Base-by-base conservation (phyloP, 2,329 filamentous ascomycete genomes). In the Westerdykella ornata region DNA sequence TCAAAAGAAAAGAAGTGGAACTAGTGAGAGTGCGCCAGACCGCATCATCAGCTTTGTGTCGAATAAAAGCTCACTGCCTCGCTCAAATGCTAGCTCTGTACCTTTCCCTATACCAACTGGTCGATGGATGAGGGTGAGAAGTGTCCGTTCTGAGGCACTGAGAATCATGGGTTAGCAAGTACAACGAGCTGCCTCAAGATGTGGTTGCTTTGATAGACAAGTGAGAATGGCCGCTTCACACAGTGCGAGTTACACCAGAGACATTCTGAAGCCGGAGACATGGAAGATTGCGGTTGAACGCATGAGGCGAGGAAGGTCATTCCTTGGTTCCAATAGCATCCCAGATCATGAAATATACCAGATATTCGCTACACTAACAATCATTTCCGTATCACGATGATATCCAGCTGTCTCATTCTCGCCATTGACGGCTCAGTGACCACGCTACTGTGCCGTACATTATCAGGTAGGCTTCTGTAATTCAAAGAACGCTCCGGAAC, bases 141-240 rank as follows among this genome's bases (percentile, higher is more conserved):
- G 33, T 65, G 59, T 41, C 59, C 66, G 0, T 71, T 68, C 44
- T 68, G 67, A 3, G 67, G 68, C 14, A 62, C 49, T 5, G 52
- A 55, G 14, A 60, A 60, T 66, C 62, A 11, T 70, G 65, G 64
- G 47, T 52, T 13, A 61, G 66, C 34, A 60, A 56, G 43, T 65
- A 66, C 41, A 65, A 63, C 34, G 65, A 70, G 40, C 64, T 66
- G 5, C 66, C 63, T 12, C 59, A 66, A 42, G 66, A 68, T 38
- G 68, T 69, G 60, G 64, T 63, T 16, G 69, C 68, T 74, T 75
- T 45, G 71, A 75, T 45, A 62, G 72, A 17, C 68, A 73, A 38
- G 53, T 75, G 48, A 71, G 68, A 40, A 51, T 71, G 36, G 57
- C 65, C 17, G 67, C 60, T 20, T 52, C 73, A 11, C 60, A 65